Evolutionary conservation across 2,329 filamentous ascomycete species (phyloP), one percentile per base, ranked within the genome.

Genomic region (Exserohilum turcica): DNA sequence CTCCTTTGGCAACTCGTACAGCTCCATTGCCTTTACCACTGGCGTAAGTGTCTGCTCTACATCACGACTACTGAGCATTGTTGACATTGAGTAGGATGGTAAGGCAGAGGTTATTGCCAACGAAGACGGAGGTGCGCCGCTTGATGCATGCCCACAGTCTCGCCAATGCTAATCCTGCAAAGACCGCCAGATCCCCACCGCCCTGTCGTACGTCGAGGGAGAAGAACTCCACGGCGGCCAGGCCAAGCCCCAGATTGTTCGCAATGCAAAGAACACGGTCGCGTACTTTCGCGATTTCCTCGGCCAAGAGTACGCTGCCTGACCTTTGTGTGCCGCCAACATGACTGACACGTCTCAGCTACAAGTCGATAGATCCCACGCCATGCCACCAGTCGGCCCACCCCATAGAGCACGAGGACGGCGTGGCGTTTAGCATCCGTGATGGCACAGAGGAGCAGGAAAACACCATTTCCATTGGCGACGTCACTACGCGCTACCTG

Each of bases 61-160:
- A 21, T 13, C 0, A 2, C 8, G 5, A 6, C 5, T 7, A 28
- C 6, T 27, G 7, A 16, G 27, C 27, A 33, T 28, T 29, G 24
- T 56, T 67, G 52, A 67, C 59, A 39, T 21, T 4, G 27, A 24
- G 15, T 50, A 84, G 82, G 93, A 97, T 72, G 93, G 95, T 78
- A 96, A 95, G 82, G 88, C 92, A 61, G 91, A 97, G 76, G 93
- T 99, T 61, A 97, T 99, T 79, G 94, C 94, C 72, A 97, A 99
- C 79, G 94, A 97, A 81, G 94, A 97, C 74, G 94, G 94, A 82
- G 91, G 91, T 92, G 75, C 72, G 86, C 78, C 21, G 47, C 39
- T 49, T 38, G 54, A 39, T 43, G 32, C 52, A 40, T 28, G 31
- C 47, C 43, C 50, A 39, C 15, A 9, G 28, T 44, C 27, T 43